Percentiles rank a stretch among this genome's conserved stretches.
phyloP scores from a whole-genome alignment of 345 rosid species.

The Gossypioides kirkii region DNA sequence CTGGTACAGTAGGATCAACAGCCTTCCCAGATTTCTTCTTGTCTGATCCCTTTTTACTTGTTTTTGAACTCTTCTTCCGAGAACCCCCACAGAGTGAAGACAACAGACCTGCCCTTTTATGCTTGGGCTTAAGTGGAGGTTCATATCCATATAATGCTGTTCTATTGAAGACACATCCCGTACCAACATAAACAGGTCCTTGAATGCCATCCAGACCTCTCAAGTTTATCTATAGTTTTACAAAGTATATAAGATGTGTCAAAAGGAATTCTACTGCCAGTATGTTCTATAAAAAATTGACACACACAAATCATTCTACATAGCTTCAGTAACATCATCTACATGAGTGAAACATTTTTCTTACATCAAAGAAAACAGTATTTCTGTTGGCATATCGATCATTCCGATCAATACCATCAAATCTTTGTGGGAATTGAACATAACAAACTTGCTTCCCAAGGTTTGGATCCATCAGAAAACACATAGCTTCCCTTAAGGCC shows the following conservation, averaged over 20 bases:
- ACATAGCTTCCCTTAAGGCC: conserved; percentile 91
- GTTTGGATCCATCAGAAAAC: conserved; percentile 93
- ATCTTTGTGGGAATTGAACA: conserved; percentile 95
- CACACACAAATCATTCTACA: background rate
- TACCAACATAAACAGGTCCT: conserved; percentile 99
- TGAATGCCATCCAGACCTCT: conserved; percentile 98
- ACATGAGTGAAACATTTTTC: conserved; percentile 12
- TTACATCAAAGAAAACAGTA: conserved; percentile 90
- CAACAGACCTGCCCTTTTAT: conserved; percentile 63
- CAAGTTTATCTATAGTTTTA: conserved; percentile 68
- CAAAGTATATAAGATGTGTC: conserved; percentile 1
- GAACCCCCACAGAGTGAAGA: conserved; percentile 89
- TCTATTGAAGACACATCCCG: conserved; percentile 97
- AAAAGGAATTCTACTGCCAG: background rate
- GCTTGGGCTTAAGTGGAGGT: conserved; percentile 87
- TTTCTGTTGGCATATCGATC: conserved; percentile 92
- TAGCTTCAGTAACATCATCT: background rate
- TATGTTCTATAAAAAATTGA: background rate
- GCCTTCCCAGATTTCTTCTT: conserved; percentile 86
- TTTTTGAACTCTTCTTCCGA: conserved; percentile 63
- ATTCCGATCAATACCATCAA: conserved; percentile 85
- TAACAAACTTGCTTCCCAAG: conserved; percentile 88
- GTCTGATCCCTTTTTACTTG: conserved; percentile 61
- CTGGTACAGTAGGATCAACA: conserved; percentile 78
- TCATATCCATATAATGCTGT: conserved; percentile 94